These are phyloP conservation scores for Apiosordaria backusii DNA, from an alignment of 495 filamentous ascomycete species.

Conservation along the genomic window DNA sequence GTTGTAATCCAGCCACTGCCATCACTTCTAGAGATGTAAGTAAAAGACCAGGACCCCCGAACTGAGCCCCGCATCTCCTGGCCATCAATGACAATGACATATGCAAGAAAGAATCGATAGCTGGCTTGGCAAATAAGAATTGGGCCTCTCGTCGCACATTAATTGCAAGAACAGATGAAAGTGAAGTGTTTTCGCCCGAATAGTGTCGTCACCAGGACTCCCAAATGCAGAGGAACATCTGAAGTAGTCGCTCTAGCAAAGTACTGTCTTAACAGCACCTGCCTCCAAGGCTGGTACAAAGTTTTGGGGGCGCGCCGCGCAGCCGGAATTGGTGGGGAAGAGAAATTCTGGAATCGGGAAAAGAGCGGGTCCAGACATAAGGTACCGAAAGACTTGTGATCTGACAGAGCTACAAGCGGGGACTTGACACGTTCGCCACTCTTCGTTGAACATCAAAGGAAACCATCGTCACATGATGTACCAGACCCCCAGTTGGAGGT, in stretches of 20 bases:
- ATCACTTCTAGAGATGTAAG: too few species aligned
- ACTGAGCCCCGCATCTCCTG: not conserved
- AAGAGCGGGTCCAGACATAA: not conserved
- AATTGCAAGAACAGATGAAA: not conserved
- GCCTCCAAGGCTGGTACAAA: not conserved
- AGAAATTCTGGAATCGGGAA: slow-evolving; percentile 16
- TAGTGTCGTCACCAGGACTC: not conserved
- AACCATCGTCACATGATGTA: slow-evolving; percentile 5
- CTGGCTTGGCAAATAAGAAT: not conserved
- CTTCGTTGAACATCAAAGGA: not conserved
- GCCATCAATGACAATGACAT: not conserved
- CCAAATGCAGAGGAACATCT: not conserved
- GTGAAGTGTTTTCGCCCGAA: not conserved
- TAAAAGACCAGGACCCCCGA: too few species aligned
- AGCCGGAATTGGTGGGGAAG: slow-evolving; percentile 14
- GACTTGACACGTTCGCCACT: not conserved
- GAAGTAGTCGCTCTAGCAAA: not conserved
- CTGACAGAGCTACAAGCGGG: slow-evolving; percentile 9
- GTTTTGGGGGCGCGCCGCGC: slow-evolving; percentile 4
- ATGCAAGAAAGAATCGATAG: not conserved
- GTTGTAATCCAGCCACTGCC: too few species aligned
- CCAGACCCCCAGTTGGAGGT: not conserved
- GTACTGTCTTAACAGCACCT: slow-evolving; percentile 6
- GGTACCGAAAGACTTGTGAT: slow-evolving; percentile 13
- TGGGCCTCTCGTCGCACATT: not conserved